phyloP scores from a whole-genome alignment of 2,329 filamentous ascomycete species.

The Aureobasidium sp. region DNA sequence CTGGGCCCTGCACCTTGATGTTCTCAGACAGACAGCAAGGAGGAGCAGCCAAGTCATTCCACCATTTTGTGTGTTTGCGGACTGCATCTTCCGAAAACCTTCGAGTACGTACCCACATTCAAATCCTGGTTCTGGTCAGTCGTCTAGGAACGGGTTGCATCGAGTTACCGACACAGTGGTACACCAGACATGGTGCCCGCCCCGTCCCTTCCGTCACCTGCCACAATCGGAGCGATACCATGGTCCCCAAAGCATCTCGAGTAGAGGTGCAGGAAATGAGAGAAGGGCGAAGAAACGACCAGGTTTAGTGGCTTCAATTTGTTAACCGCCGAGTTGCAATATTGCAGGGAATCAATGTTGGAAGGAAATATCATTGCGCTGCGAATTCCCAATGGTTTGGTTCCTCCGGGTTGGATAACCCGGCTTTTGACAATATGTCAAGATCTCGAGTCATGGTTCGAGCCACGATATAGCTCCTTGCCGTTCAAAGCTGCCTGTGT shows the following conservation, averaged over 20 bases:
- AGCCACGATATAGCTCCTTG: background rate
- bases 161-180: background rate
- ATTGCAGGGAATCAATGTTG: background rate
- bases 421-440: background rate
- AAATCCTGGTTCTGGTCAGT: conserved; percentile 9
- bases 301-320: background rate
- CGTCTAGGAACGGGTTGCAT: background rate
- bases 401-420: background rate
- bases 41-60: background rate
- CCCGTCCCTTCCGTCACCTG: conserved; percentile 2
- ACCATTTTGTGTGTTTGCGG: background rate
- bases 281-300: background rate
- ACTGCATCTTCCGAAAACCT: background rate
- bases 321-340: background rate
- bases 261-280: background rate
- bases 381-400: background rate
- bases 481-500: background rate
- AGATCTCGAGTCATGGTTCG: background rate
- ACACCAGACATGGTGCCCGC: background rate
- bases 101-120: background rate
- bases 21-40: background rate
- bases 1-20: conserved; percentile 6
- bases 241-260: background rate
- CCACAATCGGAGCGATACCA: background rate
- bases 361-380: background rate